Evolutionary conservation across 2,329 filamentous ascomycete genomes (phyloP), one percentile per base, ranked within the genome.

Genomic region (Xylariaceae sp.): DNA sequence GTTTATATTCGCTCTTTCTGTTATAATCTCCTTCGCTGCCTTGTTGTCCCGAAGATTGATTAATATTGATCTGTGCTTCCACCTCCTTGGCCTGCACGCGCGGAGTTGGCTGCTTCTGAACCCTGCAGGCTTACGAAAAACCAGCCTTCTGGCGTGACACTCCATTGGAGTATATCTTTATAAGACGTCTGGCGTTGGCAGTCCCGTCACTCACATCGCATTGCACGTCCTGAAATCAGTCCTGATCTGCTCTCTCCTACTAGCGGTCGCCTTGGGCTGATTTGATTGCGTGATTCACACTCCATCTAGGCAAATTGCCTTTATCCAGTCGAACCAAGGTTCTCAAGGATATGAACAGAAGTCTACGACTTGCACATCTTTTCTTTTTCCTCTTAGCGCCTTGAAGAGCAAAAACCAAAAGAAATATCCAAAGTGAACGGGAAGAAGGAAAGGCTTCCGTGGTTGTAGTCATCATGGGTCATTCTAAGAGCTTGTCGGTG

Each of bases 401-500:
- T 41, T 55, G 40, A 54, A 41, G 21, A 41, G 38, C 9, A 32
- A 23, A 28, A 34, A 30, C n/a, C n/a, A 43, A 21, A 38, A 40
- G 9, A 34, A 26, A 28, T 34, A 31, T n/a, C n/a, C n/a, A n/a
- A n/a, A n/a, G n/a, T 6, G 21, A 24, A 24, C 6, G 7, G 11
- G 21, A 24, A 24, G 21, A 24, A 24, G 11, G 21, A 24, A 6
- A 24, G 11, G 11, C 21, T 6, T 11, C 6, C 6, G 7, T 11
- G 11, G 11, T 24, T 24, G n/a, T n/a, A 7, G 21, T 11, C 53
- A 55, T 48, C 24, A 60, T 61, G 59, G 58, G 57, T 15, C 57
- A 60, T 51, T 53, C 51, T 33, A 58, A 59, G 56, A 60, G 57
- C 38, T 57, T 57, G 41, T 60, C 59, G 17, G 40, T 52, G 31